Evolutionary conservation across 139 green algal genomes (phyloP).

Genomic region (Micractinium conductrix): DNA sequence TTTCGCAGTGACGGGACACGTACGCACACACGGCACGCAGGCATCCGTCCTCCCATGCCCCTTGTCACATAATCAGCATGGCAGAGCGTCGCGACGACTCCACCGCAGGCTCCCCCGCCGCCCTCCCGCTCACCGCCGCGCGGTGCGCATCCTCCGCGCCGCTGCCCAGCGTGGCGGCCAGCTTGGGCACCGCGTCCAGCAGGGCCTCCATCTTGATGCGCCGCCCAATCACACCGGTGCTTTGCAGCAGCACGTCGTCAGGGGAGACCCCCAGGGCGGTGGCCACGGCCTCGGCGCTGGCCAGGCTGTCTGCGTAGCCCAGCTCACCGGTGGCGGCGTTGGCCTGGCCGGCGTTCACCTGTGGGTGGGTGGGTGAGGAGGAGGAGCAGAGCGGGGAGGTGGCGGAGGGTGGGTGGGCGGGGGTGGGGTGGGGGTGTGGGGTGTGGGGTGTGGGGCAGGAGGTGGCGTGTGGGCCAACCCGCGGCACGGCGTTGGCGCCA

Average conservation of each 20-base stretch:
- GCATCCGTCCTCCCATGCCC: no score
- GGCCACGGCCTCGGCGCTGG: slow-evolving; percentile 64
- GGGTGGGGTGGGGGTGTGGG: background rate
- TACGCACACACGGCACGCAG: no score
- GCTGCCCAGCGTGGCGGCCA: slow-evolving; percentile 68
- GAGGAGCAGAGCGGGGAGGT: background rate
- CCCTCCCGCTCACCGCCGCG: no score
- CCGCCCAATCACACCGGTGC: slow-evolving; percentile 92
- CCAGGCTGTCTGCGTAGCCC: slow-evolving; percentile 73
- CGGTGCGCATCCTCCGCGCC: slow-evolving; percentile 71
- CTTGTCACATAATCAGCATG: no score
- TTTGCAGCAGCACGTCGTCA: slow-evolving; percentile 73
- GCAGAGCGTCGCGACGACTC: no score
- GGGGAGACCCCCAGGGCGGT: slow-evolving; percentile 63
- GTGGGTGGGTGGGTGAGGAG: no score
- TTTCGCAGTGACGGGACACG: no score
- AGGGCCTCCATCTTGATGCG: slow-evolving; percentile 95
- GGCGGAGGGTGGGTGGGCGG: background rate
- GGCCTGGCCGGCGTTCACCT: slow-evolving; percentile 97
- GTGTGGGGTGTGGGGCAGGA: background rate
- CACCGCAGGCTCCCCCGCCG: no score
- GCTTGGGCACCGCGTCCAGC: slow-evolving; percentile 76
- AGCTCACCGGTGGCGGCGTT: slow-evolving; percentile 92
- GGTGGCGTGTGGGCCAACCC: no score
- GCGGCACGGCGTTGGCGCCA: no score